Evolutionary conservation across 1,284 basidiomycete genomes (phyloP), one percentile per base, ranked within the genome.

Genomic region (Rhodotorula sp.): DNA sequence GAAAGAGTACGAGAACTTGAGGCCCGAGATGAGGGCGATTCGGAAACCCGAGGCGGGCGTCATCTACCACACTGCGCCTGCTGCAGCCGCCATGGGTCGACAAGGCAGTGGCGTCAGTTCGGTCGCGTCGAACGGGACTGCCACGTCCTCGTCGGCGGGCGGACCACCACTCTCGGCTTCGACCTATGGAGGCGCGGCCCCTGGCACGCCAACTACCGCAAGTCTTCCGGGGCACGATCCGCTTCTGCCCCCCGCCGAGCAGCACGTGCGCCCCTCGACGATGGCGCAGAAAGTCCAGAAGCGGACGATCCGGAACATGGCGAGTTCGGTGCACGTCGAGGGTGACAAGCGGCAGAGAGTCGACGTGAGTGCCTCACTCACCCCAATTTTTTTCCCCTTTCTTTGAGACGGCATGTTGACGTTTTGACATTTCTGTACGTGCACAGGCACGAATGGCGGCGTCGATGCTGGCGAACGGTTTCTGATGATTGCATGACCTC

Each of bases 1-100:
- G 66, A 87, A 89, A 66, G 94, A 97, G 80, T 84, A 95, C 18
- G 93, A 95, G 79, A 85, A 90, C n/a, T 86, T 97, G 52, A 84
- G 86, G 71, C 86, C 85, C 1, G 93, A 95, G 78, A 84, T 97
- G 60, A 81, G 75, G 85, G 84, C 75, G 87, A 90, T 60, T 85
- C 86, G 66, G 60, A 71, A 70, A 8, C 64, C 66, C 7, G 71
- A 74, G 28, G 71, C 72, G 15, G 75, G 73, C 28, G 76, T 79
- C 23, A 68, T 75, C 26, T 78, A 79, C 67, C 74, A 77, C 43
- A 71, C 69, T n/a, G 60, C 72, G 23, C 61, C 75, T 16, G 26
- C 26, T 5, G 59, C 63, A 5, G 64, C 56, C 26, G 18, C 48
- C 5, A 45, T 55, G 61, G 62, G 15, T 5, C 54, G 66, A 8